Evolutionary conservation across 1,284 basidiomycete species (phyloP).

Genomic region (Waitea zeae): DNA sequence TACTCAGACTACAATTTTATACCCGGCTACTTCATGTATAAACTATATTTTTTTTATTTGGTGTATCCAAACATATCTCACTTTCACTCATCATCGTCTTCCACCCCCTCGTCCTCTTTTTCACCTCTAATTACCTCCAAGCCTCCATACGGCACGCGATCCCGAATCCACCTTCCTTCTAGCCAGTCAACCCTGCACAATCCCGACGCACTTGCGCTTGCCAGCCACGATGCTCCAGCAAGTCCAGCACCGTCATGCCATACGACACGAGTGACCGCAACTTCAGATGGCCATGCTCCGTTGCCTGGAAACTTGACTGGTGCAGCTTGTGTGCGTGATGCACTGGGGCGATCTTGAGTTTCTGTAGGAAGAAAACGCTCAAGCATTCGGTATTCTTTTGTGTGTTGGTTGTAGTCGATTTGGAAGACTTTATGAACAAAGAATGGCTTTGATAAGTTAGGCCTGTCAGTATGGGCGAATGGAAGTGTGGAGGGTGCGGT

Average conservation of each 20-base stretch:
- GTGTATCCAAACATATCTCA: no score
- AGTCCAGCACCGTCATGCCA: conserved; percentile 51
- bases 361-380: conserved; percentile 72
- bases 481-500: no score
- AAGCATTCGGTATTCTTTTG: conserved; percentile 64
- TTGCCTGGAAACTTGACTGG: conserved; percentile 18
- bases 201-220: conserved; percentile 67
- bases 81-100: conserved; percentile 17
- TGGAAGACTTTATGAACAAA: conserved; percentile 69
- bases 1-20: no score
- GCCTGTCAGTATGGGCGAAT: conserved; percentile 11
- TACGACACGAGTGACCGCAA: conserved; percentile 54
- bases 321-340: conserved; percentile 16
- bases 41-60: no score
- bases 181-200: conserved; percentile 72
- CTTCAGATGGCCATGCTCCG: conserved; percentile 60
- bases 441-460: conserved; percentile 34
- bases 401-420: conserved; percentile 66
- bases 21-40: no score
- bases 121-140: conserved; percentile 24
- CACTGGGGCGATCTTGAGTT: conserved; percentile 33
- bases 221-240: conserved; percentile 49
- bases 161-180: conserved; percentile 46
- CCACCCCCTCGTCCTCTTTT: conserved; percentile 14
- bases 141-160: conserved; percentile 41